Evolutionary conservation across 495 filamentous ascomycete species (phyloP).

Genomic region (Viridothelium virens): DNA sequence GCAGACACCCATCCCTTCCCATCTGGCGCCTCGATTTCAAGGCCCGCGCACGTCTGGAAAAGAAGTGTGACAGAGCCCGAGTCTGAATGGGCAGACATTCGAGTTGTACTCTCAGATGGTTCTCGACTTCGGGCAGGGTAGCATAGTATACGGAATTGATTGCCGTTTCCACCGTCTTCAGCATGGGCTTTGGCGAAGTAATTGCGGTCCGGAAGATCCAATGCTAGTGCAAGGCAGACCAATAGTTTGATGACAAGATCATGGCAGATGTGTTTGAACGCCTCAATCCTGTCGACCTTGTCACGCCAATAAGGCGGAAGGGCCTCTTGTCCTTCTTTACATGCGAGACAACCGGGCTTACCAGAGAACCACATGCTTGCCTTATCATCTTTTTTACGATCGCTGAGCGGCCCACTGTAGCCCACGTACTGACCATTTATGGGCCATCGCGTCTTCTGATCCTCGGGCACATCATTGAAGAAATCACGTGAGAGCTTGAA

Average conservation of each 20-base stretch:
- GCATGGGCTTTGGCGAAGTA: constrained; percentile 20
- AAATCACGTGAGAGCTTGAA: constrained; percentile 14
- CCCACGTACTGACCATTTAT: constrained; percentile 16
- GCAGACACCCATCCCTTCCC: constrained; percentile 14
- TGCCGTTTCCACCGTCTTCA: constrained; percentile 13
- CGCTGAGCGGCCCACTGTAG: constrained; percentile 14
- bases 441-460: constrained; percentile 13
- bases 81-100: constrained; percentile 18
- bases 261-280: constrained; percentile 14
- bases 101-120: constrained; percentile 6
- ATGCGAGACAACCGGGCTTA: constrained; percentile 7
- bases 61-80: constrained; percentile 18
- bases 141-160: constrained; percentile 17
- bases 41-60: constrained; percentile 16
- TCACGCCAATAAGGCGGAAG: constrained; percentile 15
- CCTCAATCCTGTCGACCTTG: constrained; percentile 12
- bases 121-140: constrained; percentile 11
- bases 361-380: constrained; percentile 19
- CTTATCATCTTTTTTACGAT: constrained; percentile 15
- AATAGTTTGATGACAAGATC: constrained; percentile 15
- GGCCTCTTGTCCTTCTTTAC: background rate
- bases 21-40: constrained; percentile 14
- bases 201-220: constrained; percentile 18
- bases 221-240: constrained; percentile 17
- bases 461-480: constrained; percentile 8